These are phyloP conservation scores for Pichia cactophila DNA, from an alignment of 1,139 yeast genomes.

Conservation along the genomic window DNA sequence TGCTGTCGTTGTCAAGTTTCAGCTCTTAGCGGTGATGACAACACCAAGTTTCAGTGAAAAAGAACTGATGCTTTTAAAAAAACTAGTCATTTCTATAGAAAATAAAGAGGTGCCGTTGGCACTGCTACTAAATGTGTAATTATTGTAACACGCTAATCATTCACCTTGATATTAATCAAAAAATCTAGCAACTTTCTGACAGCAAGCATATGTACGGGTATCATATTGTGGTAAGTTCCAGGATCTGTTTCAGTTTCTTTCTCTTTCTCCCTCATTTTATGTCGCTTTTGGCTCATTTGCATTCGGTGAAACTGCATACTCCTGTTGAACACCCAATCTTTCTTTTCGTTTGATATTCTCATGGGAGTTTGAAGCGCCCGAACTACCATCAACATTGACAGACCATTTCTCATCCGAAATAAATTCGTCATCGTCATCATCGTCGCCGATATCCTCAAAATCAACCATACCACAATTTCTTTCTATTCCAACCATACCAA, in stretches of 20 bases:
- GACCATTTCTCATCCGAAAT: not conserved
- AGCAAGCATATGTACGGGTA: slow-evolving; percentile 85
- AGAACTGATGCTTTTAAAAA: slow-evolving; percentile 2
- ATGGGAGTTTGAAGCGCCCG: not conserved
- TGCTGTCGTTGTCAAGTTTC: slow-evolving; percentile 7
- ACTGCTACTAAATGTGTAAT: not conserved
- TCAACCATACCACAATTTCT: slow-evolving; percentile 26
- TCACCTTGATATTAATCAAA: slow-evolving; percentile 35
- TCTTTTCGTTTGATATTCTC: slow-evolving; percentile 24
- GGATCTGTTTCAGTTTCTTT: slow-evolving; percentile 6
- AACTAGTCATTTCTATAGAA: not conserved
- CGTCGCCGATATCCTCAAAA: slow-evolving; percentile 28
- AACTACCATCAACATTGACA: not conserved
- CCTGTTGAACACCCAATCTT: slow-evolving; percentile 11
- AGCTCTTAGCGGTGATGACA: not conserved
- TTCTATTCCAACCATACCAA: slow-evolving; percentile 29
- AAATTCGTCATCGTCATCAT: slow-evolving; percentile 27
- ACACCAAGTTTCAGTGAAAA: not conserved
- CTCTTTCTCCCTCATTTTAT: slow-evolving; percentile 4
- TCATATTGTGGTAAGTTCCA: slow-evolving; percentile 25
- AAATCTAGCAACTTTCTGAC: slow-evolving; percentile 57
- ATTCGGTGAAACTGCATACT: slow-evolving; percentile 15
- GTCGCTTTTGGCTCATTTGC: slow-evolving; percentile 13
- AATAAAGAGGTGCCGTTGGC: not conserved
- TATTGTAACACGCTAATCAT: slow-evolving; percentile 8